A percentile compares a stretch with the other conserved stretches of the same genome.
These are phyloP conservation scores for Melocanna baccifera DNA, from an alignment of 176 grass and related monocot species.

Conservation along the genomic window DNA sequence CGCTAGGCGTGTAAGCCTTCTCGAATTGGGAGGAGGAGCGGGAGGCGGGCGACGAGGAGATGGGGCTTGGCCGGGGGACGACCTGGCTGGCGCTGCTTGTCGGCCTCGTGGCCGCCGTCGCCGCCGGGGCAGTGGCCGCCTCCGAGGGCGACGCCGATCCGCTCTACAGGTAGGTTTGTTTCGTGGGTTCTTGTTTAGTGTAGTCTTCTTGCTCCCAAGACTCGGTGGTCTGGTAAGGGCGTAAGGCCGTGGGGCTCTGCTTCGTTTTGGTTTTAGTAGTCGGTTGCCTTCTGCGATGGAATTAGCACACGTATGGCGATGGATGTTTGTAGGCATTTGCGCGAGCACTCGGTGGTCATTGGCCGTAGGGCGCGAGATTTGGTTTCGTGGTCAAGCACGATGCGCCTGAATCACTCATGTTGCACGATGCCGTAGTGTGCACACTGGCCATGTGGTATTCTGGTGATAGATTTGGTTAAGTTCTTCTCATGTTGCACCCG, in stretches of 20 bases:
- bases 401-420: neutral
- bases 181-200: neutral
- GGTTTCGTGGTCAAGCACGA: neutral
- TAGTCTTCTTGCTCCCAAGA: neutral
- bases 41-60: neutral
- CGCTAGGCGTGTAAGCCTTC: neutral
- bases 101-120: neutral
- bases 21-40: neutral
- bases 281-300: neutral
- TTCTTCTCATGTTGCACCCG: neutral
- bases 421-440: too few relatives aligned
- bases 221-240: neutral
- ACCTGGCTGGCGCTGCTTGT: slow-evolving; percentile 11
- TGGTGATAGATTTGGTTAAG: neutral
- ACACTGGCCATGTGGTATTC: neutral
- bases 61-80: neutral
- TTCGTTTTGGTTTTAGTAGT: neutral
- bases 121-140: neutral
- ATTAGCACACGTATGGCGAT: neutral
- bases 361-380: neutral
- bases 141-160: slow-evolving; percentile 49
- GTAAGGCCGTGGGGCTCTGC: too few relatives aligned
- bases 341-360: neutral
- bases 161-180: slow-evolving; percentile 39
- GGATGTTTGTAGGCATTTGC: neutral